phyloP scores from a whole-genome alignment of 495 filamentous ascomycete genomes.

The Penicillium verhagenii region DNA sequence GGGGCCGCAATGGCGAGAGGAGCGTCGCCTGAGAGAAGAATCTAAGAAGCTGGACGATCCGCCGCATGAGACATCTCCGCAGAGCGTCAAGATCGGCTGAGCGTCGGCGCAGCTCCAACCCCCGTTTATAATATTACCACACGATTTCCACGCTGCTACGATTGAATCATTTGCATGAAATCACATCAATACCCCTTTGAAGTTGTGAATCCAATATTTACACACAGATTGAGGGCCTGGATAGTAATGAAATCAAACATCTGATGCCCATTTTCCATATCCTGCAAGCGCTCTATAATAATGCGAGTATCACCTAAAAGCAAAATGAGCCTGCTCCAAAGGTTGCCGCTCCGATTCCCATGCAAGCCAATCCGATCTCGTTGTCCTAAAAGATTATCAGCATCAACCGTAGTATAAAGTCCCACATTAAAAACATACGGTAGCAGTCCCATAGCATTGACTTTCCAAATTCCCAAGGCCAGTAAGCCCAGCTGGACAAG shows the following conservation, averaged over 20 bases:
- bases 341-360: slow-evolving; percentile 84
- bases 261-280: slow-evolving; percentile 1
- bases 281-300: not conserved
- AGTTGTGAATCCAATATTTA: not conserved
- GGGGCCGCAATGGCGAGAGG: slow-evolving; percentile 51
- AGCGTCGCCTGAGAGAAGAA: slow-evolving; percentile 29
- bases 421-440: slow-evolving; percentile 58
- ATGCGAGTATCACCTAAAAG: slow-evolving; percentile 34
- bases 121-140: not conserved
- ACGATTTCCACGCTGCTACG: slow-evolving; percentile 2
- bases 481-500: slow-evolving; percentile 80
- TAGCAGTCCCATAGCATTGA: slow-evolving; percentile 93
- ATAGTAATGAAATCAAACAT: slow-evolving; percentile 5
- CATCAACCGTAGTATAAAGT: slow-evolving; percentile 3
- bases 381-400: slow-evolving; percentile 59
- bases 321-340: slow-evolving; percentile 64
- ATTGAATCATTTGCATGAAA: not conserved
- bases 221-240: slow-evolving; percentile 1
- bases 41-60: slow-evolving; percentile 8
- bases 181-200: slow-evolving; percentile 3
- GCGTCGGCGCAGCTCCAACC: too few relatives aligned
- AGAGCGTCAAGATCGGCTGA: not conserved
- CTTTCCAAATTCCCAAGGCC: slow-evolving; percentile 90
- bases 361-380: slow-evolving; percentile 90
- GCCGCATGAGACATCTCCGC: slow-evolving; percentile 3